These are phyloP conservation scores for Casaregolazyma suthepensis DNA, from an alignment of 1,139 yeast species.

Conservation along the genomic window DNA sequence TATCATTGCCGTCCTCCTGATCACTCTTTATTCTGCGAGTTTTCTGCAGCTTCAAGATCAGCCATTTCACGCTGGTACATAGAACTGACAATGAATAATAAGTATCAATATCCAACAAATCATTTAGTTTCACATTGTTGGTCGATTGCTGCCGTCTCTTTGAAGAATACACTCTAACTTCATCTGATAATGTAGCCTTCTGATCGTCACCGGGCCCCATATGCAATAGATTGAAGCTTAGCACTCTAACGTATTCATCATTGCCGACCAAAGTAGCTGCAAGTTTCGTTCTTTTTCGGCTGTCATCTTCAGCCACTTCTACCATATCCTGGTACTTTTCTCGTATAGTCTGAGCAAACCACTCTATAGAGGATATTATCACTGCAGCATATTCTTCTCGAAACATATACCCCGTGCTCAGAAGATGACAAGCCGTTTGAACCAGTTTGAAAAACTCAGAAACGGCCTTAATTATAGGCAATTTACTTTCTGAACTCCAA, in stretches of 20 bases:
- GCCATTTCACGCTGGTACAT: conserved; percentile 25
- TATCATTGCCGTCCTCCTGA: conserved; percentile 8
- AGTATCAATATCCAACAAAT: conserved; percentile 22
- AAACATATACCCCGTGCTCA: conserved; percentile 31
- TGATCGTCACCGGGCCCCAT: conserved; percentile 12
- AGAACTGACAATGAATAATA: conserved; percentile 22
- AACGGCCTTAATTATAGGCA: conserved; percentile 30
- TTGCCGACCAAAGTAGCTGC: conserved; percentile 15
- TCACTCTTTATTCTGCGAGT: conserved; percentile 20
- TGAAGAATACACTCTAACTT: conserved; percentile 14
- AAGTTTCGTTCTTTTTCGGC: conserved; percentile 8
- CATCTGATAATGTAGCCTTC: conserved; percentile 15
- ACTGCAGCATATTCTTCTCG: conserved; percentile 33
- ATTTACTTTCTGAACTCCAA: conserved; percentile 29
- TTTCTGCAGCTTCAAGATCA: conserved; percentile 18
- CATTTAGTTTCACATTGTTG: conserved; percentile 13
- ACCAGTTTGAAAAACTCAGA: conserved; percentile 26
- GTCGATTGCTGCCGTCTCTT: conserved; percentile 15
- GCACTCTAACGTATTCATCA: conserved; percentile 10
- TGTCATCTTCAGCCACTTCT: conserved; percentile 17
- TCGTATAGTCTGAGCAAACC: conserved; percentile 18
- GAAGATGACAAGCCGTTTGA: conserved; percentile 27
- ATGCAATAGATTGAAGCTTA: conserved; percentile 8
- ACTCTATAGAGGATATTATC: conserved; percentile 24
- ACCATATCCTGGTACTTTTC: conserved; percentile 19